Evolutionary conservation across 176 grass and related monocot species (phyloP), one percentile per base, ranked within the genome.

Genomic region (Musa acuminata): DNA sequence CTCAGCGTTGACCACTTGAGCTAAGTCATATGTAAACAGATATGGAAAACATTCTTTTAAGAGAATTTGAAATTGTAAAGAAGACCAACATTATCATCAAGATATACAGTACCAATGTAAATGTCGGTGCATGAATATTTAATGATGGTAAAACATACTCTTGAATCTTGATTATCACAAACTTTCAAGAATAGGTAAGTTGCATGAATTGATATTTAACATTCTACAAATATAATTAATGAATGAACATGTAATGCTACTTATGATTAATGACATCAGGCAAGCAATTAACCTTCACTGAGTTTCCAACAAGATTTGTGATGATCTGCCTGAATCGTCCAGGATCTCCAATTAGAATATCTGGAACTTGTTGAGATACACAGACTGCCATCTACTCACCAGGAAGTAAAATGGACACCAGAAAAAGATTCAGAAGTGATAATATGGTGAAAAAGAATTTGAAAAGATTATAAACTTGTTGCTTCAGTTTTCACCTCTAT

Each of bases 281-380:
- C 19, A 8, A 48, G 51, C 53, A 14, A 65, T 8, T 25, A 51
- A 77, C 75, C 49, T 77, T 77, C 8, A 77, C 55, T 53, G 75
- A 77, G 50, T 77, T 77, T 52, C 60, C 75, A 22, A 77, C 55
- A 0, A 77, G 58, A 77, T 77, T 77, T 52, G 59, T 65, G 1
- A 77, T 64, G 12, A 77, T 77, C 29, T 77, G 75, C 13, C 75
- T 26, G 19, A 77, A 62, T 64, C 75, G 49, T 60, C 75, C 75
- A 51, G 57, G 75, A 23, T 77, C 75, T 22, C 75, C 75, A 7
- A 64, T 77, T 20, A 77, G 20, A 13, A 77, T 25, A 52, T 77
- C 49, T 35, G 75, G 75, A 77, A 77, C 59, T 64, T 51, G 17
- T 12, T 77, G 60, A 24, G 59, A 77, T 23, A 77, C 60, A 65